Percentiles rank a stretch among this genome's conserved stretches.
Evolutionary conservation across 2,329 filamentous ascomycete species (phyloP).

Genomic region (Lecanicillium sp.): DNA sequence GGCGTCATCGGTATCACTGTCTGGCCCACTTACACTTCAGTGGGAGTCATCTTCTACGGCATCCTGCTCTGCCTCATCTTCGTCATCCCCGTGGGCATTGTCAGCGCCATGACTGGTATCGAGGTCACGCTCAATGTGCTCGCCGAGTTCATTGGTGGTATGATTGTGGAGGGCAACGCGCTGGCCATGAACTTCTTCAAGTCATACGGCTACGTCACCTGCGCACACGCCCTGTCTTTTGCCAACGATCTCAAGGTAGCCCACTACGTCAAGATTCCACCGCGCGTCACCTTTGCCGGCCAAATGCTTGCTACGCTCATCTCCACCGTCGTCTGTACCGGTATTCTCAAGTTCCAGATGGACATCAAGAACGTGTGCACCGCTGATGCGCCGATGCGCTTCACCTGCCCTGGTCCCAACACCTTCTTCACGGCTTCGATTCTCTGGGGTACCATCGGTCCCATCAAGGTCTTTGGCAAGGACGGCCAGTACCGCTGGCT

Average conservation of each 20-base stretch:
- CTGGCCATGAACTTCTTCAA: constrained; percentile 29
- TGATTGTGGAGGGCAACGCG: constrained; percentile 29
- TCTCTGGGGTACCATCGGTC: constrained; percentile 40
- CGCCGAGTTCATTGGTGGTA: constrained; percentile 38
- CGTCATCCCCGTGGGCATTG: constrained; percentile 36
- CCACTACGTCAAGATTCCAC: constrained; percentile 46
- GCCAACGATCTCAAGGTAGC: constrained; percentile 44
- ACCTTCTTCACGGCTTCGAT: constrained; percentile 40
- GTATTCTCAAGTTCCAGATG: constrained; percentile 36
- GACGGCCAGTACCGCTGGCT: constrained; percentile 34
- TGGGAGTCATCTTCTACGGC: constrained; percentile 35
- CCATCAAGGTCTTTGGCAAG: constrained; percentile 35
- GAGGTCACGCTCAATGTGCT: constrained; percentile 35
- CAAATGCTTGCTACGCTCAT: constrained; percentile 41
- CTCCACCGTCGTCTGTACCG: constrained; percentile 40
- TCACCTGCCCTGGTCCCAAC: constrained; percentile 33
- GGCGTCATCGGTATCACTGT: constrained; percentile 32
- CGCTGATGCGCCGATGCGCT: constrained; percentile 27
- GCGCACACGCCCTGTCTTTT: constrained; percentile 20
- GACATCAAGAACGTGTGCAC: constrained; percentile 33
- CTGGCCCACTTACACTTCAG: constrained; percentile 37
- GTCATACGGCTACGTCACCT: constrained; percentile 31
- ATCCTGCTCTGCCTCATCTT: constrained; percentile 35
- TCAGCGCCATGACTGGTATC: constrained; percentile 39
- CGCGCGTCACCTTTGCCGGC: constrained; percentile 39